These are phyloP conservation scores for Diatrype stigma DNA, from an alignment of 2,329 filamentous ascomycete genomes.

Conservation along the genomic window DNA sequence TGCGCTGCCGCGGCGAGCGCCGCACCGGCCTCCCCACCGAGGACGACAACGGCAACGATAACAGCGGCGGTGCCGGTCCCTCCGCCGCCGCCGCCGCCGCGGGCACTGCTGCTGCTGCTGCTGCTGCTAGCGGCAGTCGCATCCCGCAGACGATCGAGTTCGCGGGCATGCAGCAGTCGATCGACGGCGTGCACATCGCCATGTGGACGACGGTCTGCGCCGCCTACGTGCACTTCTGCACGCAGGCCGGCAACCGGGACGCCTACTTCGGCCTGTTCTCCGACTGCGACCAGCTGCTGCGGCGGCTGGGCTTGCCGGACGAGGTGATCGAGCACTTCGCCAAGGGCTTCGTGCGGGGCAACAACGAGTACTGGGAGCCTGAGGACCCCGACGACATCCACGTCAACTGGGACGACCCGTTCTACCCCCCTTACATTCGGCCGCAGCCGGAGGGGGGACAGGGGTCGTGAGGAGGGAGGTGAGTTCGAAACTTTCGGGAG, in stretches of 20 bases:
- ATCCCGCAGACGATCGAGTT: slow-evolving; percentile 13
- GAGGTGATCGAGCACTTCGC: not conserved
- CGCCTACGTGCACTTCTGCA: not conserved
- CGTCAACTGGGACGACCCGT: slow-evolving; percentile 8
- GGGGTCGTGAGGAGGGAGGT: too few species aligned
- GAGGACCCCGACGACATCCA: slow-evolving; percentile 1
- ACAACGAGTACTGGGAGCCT: not conserved
- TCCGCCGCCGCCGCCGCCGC: too few species aligned
- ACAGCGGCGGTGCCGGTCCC: too few species aligned
- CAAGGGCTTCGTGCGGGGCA: not conserved
- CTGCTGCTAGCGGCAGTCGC: too few species aligned
- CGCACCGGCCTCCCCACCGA: not conserved
- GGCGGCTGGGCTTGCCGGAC: not conserved
- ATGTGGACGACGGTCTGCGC: slow-evolving; percentile 2
- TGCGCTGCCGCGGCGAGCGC: slow-evolving; percentile 6
- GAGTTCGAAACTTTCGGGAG: too few species aligned
- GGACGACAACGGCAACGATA: not conserved
- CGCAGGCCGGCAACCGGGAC: not conserved
- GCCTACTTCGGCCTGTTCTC: not conserved
- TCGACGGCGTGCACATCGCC: slow-evolving; percentile 6
- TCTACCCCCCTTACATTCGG: too few species aligned
- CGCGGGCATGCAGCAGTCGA: slow-evolving; percentile 7
- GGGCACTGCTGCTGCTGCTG: too few species aligned
- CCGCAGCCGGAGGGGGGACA: too few species aligned
- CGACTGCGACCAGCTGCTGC: not conserved